These are phyloP conservation scores for Laburnicola sp. DNA, from an alignment of 2,329 filamentous ascomycete species.

Conservation along the genomic window DNA sequence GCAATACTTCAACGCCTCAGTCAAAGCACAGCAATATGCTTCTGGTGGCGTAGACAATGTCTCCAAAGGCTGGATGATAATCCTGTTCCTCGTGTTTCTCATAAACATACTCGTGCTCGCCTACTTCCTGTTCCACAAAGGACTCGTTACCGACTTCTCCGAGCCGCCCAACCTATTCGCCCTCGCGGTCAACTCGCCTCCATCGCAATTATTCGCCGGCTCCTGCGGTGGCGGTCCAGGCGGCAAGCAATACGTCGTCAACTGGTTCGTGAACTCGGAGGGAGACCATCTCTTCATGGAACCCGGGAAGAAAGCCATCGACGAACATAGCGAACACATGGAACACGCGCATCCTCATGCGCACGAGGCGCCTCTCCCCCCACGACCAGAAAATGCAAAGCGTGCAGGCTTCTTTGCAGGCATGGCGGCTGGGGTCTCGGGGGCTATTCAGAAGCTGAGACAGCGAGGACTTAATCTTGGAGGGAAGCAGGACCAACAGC, in stretches of 20 bases:
- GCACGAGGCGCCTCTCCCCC: background rate
- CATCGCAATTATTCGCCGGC: conserved; percentile 55
- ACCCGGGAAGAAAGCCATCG: conserved; percentile 41
- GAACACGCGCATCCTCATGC: conserved; percentile 15
- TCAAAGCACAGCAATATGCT: conserved; percentile 70
- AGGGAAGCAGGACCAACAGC: conserved; percentile 12
- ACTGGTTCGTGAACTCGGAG: conserved; percentile 52
- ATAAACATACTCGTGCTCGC: conserved; percentile 67
- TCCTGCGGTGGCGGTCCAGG: conserved; percentile 60
- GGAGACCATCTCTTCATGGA: conserved; percentile 59
- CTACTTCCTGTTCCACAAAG: conserved; percentile 63
- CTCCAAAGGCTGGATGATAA: conserved; percentile 68
- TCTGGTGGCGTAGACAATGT: conserved; percentile 64
- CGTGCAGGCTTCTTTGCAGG: conserved; percentile 4
- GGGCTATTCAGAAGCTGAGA: conserved; percentile 4
- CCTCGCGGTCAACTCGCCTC: conserved; percentile 68
- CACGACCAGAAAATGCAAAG: background rate
- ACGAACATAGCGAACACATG: conserved; percentile 11
- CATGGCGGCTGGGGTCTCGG: background rate
- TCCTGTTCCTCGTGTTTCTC: conserved; percentile 67
- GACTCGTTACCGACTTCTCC: conserved; percentile 75
- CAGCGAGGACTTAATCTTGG: conserved; percentile 17
- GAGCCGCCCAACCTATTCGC: conserved; percentile 77
- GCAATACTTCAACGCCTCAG: conserved; percentile 65
- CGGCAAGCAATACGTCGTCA: conserved; percentile 52